Evolutionary conservation across 495 filamentous ascomycete species (phyloP), one percentile per base, ranked within the genome.

Genomic region (Podospora anserina): DNA sequence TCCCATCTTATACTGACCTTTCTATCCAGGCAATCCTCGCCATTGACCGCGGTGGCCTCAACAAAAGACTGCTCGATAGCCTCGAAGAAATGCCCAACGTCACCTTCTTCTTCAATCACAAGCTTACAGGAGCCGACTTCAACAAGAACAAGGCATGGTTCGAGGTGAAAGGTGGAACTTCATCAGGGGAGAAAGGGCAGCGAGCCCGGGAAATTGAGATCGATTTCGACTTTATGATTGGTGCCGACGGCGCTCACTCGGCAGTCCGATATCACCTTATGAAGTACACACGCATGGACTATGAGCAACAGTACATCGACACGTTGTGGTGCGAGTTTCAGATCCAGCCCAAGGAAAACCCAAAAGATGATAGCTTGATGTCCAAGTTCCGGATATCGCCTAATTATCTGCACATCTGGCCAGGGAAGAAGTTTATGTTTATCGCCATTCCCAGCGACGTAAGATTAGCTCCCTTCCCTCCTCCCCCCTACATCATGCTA

Each of bases 321-420:
- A 94, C 94, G 0, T 80, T 98, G 9, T 99, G 95, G 95, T 97
- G 95, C 80, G 96, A 99, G 71, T 97, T 97, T 76, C 89, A 88
- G 56, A 94, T 99, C 68, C 82, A 85, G 2, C 74, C 81, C 3
- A 76, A 71, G 44, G 67, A 71, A 26, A 69, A 62, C 5, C 26
- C 67, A 3, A 57, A 70, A 4, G 67, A 69, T 28, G 79, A 83
- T 0, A 75, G 82, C 16, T 69, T 79, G 23, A 80, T 83, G 13
- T 83, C 85, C 30, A 85, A 82, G 69, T 99, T 94, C 76, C 81
- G 82, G 34, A 91, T 97, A 65, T 92, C 91, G 0, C 92, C 92
- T 18, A 91, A 97, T 76, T 92, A 98, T 73, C 85, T 99, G 2
- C 95, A 99, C 77, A 99, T 99, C 79, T 99, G 95, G 95, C 95